A percentile compares a stretch with the other conserved stretches of the same genome.
Conservation (phyloP, 768 basidiomycete genomes). For the Xerocomellus chrysenteron region DNA sequence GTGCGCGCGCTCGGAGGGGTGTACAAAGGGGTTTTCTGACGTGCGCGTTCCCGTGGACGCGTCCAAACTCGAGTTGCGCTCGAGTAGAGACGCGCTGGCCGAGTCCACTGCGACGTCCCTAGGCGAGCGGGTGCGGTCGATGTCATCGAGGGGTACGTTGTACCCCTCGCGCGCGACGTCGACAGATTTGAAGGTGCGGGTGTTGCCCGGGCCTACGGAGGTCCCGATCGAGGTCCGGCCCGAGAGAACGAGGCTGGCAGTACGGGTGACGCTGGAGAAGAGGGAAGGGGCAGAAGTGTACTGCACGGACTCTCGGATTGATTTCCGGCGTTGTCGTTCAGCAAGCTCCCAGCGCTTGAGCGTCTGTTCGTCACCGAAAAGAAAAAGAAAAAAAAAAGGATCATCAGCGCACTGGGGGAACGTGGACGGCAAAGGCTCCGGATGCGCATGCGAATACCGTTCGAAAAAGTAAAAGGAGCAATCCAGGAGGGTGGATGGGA, state of each 20-base stretch:
- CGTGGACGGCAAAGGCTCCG: neutral
- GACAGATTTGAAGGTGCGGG: constrained; percentile 46
- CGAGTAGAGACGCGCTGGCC: constrained; percentile 18
- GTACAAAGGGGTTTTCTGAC: constrained; percentile 47
- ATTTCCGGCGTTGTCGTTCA: constrained; percentile 74
- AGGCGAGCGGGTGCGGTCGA: constrained; percentile 38
- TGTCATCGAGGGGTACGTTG: constrained; percentile 52
- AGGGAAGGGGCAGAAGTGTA: constrained; percentile 39
- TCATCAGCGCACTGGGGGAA: constrained; percentile 2
- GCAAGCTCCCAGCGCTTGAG: constrained; percentile 75
- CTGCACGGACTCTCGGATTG: constrained; percentile 56
- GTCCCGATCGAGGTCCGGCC: constrained; percentile 36
- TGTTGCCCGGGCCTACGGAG: constrained; percentile 29
- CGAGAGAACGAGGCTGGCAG: constrained; percentile 59
- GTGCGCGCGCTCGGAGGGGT: constrained; percentile 22
- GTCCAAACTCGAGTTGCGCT: constrained; percentile 17
- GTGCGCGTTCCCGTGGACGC: neutral
- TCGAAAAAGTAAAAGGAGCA: neutral
- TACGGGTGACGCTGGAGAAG: constrained; percentile 56
- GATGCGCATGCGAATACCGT: neutral
- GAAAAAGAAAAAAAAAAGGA: neutral
- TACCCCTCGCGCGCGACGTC: constrained; percentile 36
- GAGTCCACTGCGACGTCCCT: constrained; percentile 38
- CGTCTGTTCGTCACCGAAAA: constrained; percentile 45
- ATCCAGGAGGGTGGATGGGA: neutral